A percentile compares a stretch with the other conserved stretches of the same genome.
Evolutionary conservation across 2,329 filamentous ascomycete genomes (phyloP).

Genomic region (Dactylellina cionopaga): DNA sequence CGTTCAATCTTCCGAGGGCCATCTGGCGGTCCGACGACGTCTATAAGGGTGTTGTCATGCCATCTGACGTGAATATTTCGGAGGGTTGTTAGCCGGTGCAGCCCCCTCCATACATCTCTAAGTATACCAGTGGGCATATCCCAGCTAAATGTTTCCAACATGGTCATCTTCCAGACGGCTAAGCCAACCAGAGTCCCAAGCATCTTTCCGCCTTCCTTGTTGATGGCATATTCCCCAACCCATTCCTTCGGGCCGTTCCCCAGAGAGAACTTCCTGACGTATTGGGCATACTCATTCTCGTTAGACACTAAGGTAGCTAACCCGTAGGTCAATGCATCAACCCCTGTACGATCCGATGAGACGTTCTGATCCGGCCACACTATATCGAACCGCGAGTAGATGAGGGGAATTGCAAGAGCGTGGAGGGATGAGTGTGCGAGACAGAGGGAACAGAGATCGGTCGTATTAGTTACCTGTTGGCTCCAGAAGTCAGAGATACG

Average conservation of each 20-base stretch:
- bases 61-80: conserved; percentile 82
- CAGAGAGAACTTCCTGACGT: conserved; percentile 82
- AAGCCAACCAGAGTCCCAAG: conserved; percentile 82
- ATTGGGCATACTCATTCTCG: conserved; percentile 80
- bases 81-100: conserved; percentile 71
- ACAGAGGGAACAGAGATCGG: conserved; percentile 80
- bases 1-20: conserved; percentile 74
- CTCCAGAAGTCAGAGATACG: conserved; percentile 5
- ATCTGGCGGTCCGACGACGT: conserved; percentile 62
- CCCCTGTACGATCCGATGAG: conserved; percentile 74
- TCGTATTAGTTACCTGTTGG: conserved; percentile 78
- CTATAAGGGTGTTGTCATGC: conserved; percentile 75
- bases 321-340: conserved; percentile 84
- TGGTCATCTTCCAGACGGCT: conserved; percentile 81
- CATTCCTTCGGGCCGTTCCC: conserved; percentile 82
- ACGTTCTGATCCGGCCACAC: conserved; percentile 81
- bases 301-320: conserved; percentile 81
- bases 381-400: conserved; percentile 87
- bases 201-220: conserved; percentile 87
- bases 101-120: conserved; percentile 81
- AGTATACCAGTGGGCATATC: conserved; percentile 88
- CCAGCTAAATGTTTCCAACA: conserved; percentile 84
- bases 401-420: conserved; percentile 77
- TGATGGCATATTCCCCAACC: conserved; percentile 83
- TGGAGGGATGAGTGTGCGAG: conserved; percentile 82